A percentile compares a stretch with the other conserved stretches of the same genome.
These are phyloP conservation scores for Neofusicoccum parvum DNA, from an alignment of 2,329 filamentous ascomycete species.

Conservation along the genomic window DNA sequence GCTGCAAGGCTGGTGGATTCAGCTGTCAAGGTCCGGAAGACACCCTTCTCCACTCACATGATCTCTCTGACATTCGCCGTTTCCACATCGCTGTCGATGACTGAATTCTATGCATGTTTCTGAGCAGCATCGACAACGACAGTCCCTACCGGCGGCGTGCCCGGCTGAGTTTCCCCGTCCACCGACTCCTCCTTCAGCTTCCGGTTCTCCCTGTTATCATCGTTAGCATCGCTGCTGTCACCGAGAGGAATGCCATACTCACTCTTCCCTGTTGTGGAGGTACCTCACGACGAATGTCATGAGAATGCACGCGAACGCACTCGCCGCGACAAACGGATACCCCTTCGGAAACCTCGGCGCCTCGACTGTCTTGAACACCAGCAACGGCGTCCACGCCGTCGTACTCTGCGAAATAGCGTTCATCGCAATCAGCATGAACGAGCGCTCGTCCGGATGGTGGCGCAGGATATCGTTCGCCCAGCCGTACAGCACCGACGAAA, in stretches of 20 bases:
- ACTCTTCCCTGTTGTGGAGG: conserved; percentile 24
- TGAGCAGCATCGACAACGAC: background rate
- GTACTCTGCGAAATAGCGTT: conserved; percentile 58
- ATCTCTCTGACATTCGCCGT: too few species aligned
- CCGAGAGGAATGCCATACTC: background rate
- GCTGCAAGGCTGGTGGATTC: too few species aligned
- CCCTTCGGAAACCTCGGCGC: conserved; percentile 48
- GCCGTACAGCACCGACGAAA: conserved; percentile 59
- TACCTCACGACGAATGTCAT: conserved; percentile 22
- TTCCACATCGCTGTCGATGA: too few species aligned
- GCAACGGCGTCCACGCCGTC: conserved; percentile 58
- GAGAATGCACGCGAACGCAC: conserved; percentile 41
- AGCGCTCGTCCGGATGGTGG: conserved; percentile 50
- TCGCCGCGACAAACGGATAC: conserved; percentile 45
- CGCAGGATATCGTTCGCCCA: conserved; percentile 58
- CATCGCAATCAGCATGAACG: conserved; percentile 54
- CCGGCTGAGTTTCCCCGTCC: background rate
- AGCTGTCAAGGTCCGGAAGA: too few species aligned
- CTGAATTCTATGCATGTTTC: background rate
- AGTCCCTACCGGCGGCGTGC: background rate
- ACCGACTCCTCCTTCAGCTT: background rate
- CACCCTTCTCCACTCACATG: too few species aligned
- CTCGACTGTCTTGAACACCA: conserved; percentile 54
- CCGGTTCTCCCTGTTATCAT: background rate
- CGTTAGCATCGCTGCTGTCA: background rate